These are phyloP conservation scores for Phyllosticta citrichinensis DNA, from an alignment of 2,329 filamentous ascomycete species.

Conservation along the genomic window DNA sequence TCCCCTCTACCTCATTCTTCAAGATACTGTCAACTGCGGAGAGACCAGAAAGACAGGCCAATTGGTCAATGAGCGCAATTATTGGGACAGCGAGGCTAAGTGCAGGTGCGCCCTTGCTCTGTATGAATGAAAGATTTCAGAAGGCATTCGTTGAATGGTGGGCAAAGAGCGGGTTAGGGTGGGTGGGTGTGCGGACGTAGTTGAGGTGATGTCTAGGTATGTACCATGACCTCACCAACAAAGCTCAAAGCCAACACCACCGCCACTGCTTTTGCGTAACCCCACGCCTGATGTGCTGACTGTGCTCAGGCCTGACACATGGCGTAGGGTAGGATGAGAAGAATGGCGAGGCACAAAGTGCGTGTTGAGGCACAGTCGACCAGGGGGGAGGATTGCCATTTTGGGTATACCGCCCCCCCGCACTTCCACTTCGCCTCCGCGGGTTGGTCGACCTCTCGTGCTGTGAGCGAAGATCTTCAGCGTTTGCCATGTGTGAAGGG, in stretches of 20 bases:
- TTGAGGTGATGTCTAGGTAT: neutral
- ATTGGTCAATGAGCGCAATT: too few relatives aligned
- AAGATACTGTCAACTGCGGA: too few relatives aligned
- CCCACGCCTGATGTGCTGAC: neutral
- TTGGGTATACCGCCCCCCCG: neutral
- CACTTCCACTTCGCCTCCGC: neutral
- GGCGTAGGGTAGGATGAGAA: neutral
- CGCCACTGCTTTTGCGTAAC: neutral
- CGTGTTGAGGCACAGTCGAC: neutral
- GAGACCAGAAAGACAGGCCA: too few relatives aligned
- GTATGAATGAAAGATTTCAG: neutral
- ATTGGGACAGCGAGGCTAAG: too few relatives aligned
- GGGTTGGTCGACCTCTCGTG: neutral
- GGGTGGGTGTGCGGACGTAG: neutral
- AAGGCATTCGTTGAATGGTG: neutral
- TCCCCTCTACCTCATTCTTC: too few relatives aligned
- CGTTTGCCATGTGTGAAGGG: neutral
- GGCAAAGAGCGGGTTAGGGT: neutral
- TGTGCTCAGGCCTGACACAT: neutral
- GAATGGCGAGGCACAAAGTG: neutral
- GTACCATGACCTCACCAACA: neutral
- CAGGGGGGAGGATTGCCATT: neutral
- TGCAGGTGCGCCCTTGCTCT: too few relatives aligned
- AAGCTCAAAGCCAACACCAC: neutral
- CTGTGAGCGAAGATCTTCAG: neutral